A percentile compares a stretch with the other conserved stretches of the same genome.
Conservation (phyloP, 192 early-diverging fungal genomes). For the Coemansia interrupta region DNA sequence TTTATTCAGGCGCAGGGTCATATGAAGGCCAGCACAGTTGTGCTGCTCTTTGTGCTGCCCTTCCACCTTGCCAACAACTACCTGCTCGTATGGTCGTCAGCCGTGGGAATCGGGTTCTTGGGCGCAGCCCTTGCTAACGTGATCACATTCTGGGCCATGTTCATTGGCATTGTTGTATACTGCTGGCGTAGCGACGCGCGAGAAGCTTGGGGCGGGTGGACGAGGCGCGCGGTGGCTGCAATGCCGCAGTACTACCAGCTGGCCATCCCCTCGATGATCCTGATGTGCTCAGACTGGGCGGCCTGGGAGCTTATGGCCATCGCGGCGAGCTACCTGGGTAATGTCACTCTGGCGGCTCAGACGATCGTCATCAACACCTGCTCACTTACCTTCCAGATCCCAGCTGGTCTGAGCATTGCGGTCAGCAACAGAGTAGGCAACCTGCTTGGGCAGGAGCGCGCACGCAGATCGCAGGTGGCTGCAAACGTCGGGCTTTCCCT, state of each 20-base stretch:
- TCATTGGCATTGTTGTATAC: slow-evolving; percentile 62
- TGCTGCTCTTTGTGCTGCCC: slow-evolving; percentile 66
- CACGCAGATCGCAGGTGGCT: slow-evolving; percentile 7
- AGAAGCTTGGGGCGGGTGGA: slow-evolving; percentile 65
- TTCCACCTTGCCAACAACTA: slow-evolving; percentile 74
- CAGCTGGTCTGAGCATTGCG: slow-evolving; percentile 47
- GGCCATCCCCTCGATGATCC: slow-evolving; percentile 62
- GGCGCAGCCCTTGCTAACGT: slow-evolving; percentile 76
- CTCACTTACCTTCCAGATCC: slow-evolving; percentile 37
- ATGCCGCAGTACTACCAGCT: slow-evolving; percentile 51
- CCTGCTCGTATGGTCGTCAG: slow-evolving; percentile 63
- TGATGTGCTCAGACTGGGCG: slow-evolving; percentile 65
- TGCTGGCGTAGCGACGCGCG: slow-evolving; percentile 51
- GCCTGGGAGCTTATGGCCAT: slow-evolving; percentile 36
- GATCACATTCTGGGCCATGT: slow-evolving; percentile 68
- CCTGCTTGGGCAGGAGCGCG: slow-evolving; percentile 16
- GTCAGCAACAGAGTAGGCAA: slow-evolving; percentile 51
- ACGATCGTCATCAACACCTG: slow-evolving; percentile 49
- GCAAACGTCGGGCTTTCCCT: neutral
- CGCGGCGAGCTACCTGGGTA: slow-evolving; percentile 48
- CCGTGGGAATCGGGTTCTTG: slow-evolving; percentile 65
- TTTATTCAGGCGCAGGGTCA: slow-evolving; percentile 81
- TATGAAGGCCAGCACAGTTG: slow-evolving; percentile 73
- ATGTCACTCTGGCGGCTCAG: slow-evolving; percentile 43
- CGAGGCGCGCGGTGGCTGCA: slow-evolving; percentile 16